A percentile compares a stretch with the other conserved stretches of the same genome.
phyloP scores from a whole-genome alignment of 2,329 filamentous ascomycete genomes.

The Scedosporium minutisporum region DNA sequence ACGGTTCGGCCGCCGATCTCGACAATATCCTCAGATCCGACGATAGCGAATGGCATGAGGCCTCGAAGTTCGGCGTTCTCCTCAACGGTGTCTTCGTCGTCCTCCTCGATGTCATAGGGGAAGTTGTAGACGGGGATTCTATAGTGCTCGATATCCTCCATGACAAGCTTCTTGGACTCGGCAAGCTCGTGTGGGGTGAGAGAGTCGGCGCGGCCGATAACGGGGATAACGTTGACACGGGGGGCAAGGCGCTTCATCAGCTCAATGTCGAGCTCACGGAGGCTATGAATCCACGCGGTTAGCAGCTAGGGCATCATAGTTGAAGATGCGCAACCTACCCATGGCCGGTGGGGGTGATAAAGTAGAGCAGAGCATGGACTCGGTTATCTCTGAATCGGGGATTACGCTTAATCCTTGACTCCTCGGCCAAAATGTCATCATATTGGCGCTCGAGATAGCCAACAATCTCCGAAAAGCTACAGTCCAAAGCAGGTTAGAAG shows the following conservation, averaged over 20 bases:
- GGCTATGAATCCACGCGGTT: constrained; percentile 39
- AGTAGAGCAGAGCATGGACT: constrained; percentile 96
- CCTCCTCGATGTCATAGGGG: constrained; percentile 98
- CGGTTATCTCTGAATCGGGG: constrained; percentile 98
- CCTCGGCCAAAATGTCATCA: constrained; percentile 97
- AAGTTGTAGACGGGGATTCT: constrained; percentile 99
- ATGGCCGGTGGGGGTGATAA: constrained; percentile 96
- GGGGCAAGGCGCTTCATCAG: constrained; percentile 98
- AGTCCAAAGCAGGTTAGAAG: background rate
- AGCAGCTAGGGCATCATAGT: constrained; percentile 7
- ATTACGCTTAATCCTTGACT: constrained; percentile 99
- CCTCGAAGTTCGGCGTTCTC: constrained; percentile 96
- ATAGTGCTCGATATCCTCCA: constrained; percentile 99
- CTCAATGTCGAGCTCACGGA: constrained; percentile 98
- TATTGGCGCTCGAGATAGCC: constrained; percentile 98
- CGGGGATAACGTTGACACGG: constrained; percentile 96
- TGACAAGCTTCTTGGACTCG: constrained; percentile 98
- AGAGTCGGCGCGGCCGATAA: constrained; percentile 96
- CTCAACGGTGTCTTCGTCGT: constrained; percentile 98
- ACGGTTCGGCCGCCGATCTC: constrained; percentile 90
- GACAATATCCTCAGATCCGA: constrained; percentile 89
- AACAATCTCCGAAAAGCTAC: constrained; percentile 91
- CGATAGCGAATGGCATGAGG: constrained; percentile 98
- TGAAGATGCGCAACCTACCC: constrained; percentile 45
- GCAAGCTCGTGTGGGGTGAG: constrained; percentile 92